Base-by-base conservation (phyloP, 345 rosid genomes). In the Ceriops tagal region DNA sequence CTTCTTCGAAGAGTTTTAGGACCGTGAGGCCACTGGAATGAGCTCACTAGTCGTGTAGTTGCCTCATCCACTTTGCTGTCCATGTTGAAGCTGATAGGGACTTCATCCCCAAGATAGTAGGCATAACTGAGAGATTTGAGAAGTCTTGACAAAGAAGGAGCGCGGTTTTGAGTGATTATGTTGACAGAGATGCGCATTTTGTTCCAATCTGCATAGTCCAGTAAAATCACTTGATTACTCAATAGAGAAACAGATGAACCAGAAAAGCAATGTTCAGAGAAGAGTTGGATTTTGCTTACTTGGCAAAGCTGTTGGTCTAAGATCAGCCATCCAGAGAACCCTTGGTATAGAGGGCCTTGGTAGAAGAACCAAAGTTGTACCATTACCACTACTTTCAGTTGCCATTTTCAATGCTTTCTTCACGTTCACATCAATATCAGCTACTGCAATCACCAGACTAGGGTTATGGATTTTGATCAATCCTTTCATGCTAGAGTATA, bases 311-410 rank as follows among this genome's bases (percentile, higher is more conserved):
- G 98, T 85, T 70, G 99, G 75, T 83, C 96, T 88, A 22, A 95
- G 86, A 83, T 92, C 97, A 74, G 99, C 89, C 99, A 92, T 95
- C 99, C 99, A 95, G 8, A 95, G 85, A 81, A 86, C 93, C 80
- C 90, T 92, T 2, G 92, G 62, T 67, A 95, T 79, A 27, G 96
- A 87, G 64, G 82, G 79, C 78, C 87, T 85, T 0, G 98, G 99
- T 30, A 92, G 78, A 66, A 86, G 83, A 69, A 95, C 85, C 53
- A 92, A 37, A 0, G 89, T 58, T 21, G 91, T 88, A 28, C 63
- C 85, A 61, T 90, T 90, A 37, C 55, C 2, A 65, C 74, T 81
- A 0, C 85, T 82, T 73, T 90, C 98, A 0, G 83, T 71, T 1
- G 98, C 99, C 97, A 95, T 85, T 81, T 80, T 86, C 87, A 95